These are phyloP conservation scores for Henningerozyma blattae DNA, from an alignment of 805 yeast species.

Conservation along the genomic window DNA sequence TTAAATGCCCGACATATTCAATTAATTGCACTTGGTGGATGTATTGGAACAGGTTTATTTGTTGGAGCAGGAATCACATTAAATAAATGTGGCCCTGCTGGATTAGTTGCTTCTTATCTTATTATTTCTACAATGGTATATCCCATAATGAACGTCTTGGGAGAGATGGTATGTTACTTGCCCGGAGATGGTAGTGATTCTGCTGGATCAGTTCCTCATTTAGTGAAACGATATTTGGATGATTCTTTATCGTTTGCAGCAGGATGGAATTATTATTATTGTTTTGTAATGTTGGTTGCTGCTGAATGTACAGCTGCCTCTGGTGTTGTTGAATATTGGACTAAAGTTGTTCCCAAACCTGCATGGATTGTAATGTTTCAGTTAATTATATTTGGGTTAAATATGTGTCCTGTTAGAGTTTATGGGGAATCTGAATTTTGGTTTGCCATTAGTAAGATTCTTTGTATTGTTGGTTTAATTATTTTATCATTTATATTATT, in stretches of 20 bases:
- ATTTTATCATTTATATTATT: slow-evolving; percentile 34
- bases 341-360: slow-evolving; percentile 38
- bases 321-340: slow-evolving; percentile 50
- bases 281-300: slow-evolving; percentile 39
- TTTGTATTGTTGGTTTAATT: slow-evolving; percentile 34
- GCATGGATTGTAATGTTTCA: slow-evolving; percentile 49
- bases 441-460: slow-evolving; percentile 34
- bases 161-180: slow-evolving; percentile 54
- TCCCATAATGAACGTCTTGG: slow-evolving; percentile 51
- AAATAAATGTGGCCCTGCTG: slow-evolving; percentile 63
- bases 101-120: slow-evolving; percentile 47
- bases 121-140: slow-evolving; percentile 53
- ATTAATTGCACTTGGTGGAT: slow-evolving; percentile 74
- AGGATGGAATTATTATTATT: slow-evolving; percentile 45
- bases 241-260: slow-evolving; percentile 48
- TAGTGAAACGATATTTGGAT: slow-evolving; percentile 49
- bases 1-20: slow-evolving; percentile 56
- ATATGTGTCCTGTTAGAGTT: slow-evolving; percentile 40
- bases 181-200: slow-evolving; percentile 40
- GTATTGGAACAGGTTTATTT: slow-evolving; percentile 75
- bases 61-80: slow-evolving; percentile 61
- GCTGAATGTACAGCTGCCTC: slow-evolving; percentile 59
- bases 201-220: slow-evolving; percentile 44
- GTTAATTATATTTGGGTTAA: slow-evolving; percentile 33
- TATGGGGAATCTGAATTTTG: slow-evolving; percentile 30